Evolutionary conservation across 495 filamentous ascomycete species (phyloP).

Genomic region (Podospora comata): DNA sequence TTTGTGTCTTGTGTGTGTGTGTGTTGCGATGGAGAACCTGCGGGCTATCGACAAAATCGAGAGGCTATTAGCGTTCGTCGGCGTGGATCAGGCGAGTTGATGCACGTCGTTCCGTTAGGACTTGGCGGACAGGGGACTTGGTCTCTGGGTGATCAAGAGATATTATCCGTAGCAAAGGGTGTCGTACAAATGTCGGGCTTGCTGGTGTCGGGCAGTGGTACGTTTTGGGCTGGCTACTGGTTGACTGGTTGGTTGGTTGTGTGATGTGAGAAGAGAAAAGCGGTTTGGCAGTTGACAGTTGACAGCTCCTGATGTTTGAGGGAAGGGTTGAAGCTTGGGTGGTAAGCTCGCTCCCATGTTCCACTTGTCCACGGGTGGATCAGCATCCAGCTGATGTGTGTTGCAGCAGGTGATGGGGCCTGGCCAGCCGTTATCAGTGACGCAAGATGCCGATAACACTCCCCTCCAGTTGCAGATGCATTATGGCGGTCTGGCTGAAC

Average conservation of each 20-base stretch:
- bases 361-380: conserved; percentile 19
- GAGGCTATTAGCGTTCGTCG: neutral
- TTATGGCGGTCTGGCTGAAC: conserved; percentile 6
- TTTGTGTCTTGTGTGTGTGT: neutral
- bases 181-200: neutral
- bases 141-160: neutral
- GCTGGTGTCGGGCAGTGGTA: neutral
- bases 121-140: neutral
- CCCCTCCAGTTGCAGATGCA: neutral
- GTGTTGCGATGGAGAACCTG: neutral
- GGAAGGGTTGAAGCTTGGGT: neutral
- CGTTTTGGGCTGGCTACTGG: neutral
- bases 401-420: neutral
- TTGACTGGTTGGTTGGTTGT: neutral
- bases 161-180: neutral
- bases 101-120: neutral
- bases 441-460: conserved; percentile 33
- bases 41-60: neutral
- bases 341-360: conserved; percentile 14
- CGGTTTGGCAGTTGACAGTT: neutral
- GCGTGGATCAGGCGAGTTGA: neutral
- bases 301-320: neutral
- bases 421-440: conserved; percentile 32
- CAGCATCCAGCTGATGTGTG: conserved; percentile 26
- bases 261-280: neutral